Evolutionary conservation across 768 basidiomycete genomes (phyloP), one percentile per base, ranked within the genome.

Genomic region (Termitomyces titanicus): DNA sequence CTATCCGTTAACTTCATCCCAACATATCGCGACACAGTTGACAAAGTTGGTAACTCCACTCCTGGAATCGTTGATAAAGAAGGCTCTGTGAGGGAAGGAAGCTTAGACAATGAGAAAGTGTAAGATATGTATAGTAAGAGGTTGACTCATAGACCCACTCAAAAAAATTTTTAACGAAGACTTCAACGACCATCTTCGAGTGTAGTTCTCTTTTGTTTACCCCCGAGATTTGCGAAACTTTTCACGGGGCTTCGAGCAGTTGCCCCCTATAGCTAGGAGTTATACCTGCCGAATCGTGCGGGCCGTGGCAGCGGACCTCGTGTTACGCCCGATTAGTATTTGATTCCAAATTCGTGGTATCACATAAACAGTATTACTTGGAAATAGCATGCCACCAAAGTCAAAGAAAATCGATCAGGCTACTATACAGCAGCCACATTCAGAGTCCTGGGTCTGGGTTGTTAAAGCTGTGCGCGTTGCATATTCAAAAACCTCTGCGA

Each of bases 401-500:
- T 42, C 10, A 5, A 29, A 12, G 17, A 27, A 29, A n/a, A n/a
- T 53, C 6, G 13, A 40, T 55, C 48, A 55, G 25, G 48, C 48
- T 24, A 50, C 3, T 37, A 55, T 38, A 31, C 54, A 55, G 18
- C 54, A 55, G 9, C 25, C 48, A 31, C 48, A 55, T 1, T 42
- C 48, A 34, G 18, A n/a, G 8, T 55, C 42, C 10, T 13, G 22
- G 25, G 20, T n/a, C 24, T 9, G 24, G 2, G 31, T 13, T 15
- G 40, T 49, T 18, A 98, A 83, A 31, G 96, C 95, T 38, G 92
- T 87, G 60, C 93, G 86, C 29, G 96, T 98, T 52, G 96, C 96
- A 64, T 89, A 90, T 75, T 98, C 93, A 84, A 98, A 98, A 47
- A 98, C 96, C 74, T 98, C 94, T 59, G 89, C 85, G 45, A 98